Percentiles rank a stretch among this genome's conserved stretches.
These are phyloP conservation scores for Tricholoma furcatifolium DNA, from an alignment of 768 basidiomycete genomes.

Conservation along the genomic window DNA sequence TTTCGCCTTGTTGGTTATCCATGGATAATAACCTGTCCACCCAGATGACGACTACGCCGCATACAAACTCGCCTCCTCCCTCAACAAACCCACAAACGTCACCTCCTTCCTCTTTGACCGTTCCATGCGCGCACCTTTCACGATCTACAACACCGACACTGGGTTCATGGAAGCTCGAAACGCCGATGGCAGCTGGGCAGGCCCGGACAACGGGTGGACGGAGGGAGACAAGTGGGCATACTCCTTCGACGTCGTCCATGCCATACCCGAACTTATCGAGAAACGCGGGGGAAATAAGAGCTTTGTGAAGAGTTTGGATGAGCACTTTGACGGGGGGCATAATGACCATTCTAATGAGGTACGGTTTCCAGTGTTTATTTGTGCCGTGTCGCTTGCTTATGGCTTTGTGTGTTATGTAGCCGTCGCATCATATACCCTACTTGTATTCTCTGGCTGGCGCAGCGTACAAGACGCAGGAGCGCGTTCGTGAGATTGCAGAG, in stretches of 20 bases:
- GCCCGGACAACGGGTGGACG: conserved; percentile 73
- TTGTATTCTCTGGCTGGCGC: conserved; percentile 73
- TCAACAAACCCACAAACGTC: conserved; percentile 51
- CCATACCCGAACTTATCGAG: conserved; percentile 59
- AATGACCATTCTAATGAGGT: conserved; percentile 86
- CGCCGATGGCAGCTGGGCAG: conserved; percentile 68
- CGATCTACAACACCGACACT: conserved; percentile 64
- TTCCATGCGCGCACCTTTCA: conserved; percentile 54
- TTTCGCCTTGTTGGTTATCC: too few relatives aligned
- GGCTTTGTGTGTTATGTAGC: conserved; percentile 36
- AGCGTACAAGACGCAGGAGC: conserved; percentile 67
- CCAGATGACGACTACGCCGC: conserved; percentile 79
- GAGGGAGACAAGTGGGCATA: conserved; percentile 71
- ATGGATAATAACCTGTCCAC: neutral
- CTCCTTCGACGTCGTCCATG: conserved; percentile 76
- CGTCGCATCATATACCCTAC: conserved; percentile 86
- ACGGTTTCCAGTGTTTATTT: conserved; percentile 9
- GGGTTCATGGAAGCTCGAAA: conserved; percentile 85
- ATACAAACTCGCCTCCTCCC: conserved; percentile 54
- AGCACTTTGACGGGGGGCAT: conserved; percentile 57
- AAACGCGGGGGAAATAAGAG: conserved; percentile 61
- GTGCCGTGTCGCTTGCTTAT: neutral
- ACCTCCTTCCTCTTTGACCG: conserved; percentile 51
- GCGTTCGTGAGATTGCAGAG: conserved; percentile 64
- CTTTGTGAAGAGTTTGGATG: conserved; percentile 69